Percentiles rank a stretch among this genome's conserved stretches.
Evolutionary conservation across 257 asterid species (phyloP).

Genomic region (Gentiana macrophylla): DNA sequence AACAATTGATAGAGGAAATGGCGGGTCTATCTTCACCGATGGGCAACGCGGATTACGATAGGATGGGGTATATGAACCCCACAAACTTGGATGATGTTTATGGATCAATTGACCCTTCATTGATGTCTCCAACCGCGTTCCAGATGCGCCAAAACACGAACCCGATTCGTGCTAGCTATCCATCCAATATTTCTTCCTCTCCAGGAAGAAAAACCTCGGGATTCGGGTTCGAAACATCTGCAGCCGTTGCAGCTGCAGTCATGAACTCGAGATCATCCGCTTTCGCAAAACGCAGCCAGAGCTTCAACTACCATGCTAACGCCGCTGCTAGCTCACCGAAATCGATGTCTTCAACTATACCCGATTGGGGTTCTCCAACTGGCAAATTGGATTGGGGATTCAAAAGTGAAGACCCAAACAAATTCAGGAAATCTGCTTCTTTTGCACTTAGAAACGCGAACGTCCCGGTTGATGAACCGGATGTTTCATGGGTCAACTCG

Average conservation of each 20-base stretch:
- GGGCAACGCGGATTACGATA: slow-evolving; percentile 30
- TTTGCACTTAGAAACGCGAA: slow-evolving; percentile 25
- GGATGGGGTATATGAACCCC: slow-evolving; percentile 48
- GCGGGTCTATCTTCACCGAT: slow-evolving; percentile 47
- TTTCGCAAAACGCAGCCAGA: slow-evolving; percentile 80
- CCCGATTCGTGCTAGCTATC: slow-evolving; percentile 64
- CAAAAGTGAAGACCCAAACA: slow-evolving; percentile 58
- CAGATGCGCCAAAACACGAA: slow-evolving; percentile 51
- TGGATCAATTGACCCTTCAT: slow-evolving; percentile 59
- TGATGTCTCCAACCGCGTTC: slow-evolving; percentile 45
- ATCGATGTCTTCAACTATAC: slow-evolving; percentile 23
- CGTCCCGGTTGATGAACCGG: slow-evolving; percentile 34
- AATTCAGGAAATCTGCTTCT: slow-evolving; percentile 30
- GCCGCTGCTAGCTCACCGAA: slow-evolving; percentile 21
- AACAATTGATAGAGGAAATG: slow-evolving; percentile 54
- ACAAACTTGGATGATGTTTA: slow-evolving; percentile 66
- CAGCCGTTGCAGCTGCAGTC: slow-evolving; percentile 80
- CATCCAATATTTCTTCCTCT: slow-evolving; percentile 23
- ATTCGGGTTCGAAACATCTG: slow-evolving; percentile 65
- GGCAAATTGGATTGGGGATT: slow-evolving; percentile 92
- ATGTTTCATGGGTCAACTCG: slow-evolving; percentile 78
- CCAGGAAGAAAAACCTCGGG: slow-evolving; percentile 36
- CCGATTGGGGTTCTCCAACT: slow-evolving; percentile 72
- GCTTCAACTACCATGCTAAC: slow-evolving; percentile 34
- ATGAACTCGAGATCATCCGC: slow-evolving; percentile 80